phyloP scores from a whole-genome alignment of 352 stramenopile genomes.

The Phytopythium kandeliae region DNA sequence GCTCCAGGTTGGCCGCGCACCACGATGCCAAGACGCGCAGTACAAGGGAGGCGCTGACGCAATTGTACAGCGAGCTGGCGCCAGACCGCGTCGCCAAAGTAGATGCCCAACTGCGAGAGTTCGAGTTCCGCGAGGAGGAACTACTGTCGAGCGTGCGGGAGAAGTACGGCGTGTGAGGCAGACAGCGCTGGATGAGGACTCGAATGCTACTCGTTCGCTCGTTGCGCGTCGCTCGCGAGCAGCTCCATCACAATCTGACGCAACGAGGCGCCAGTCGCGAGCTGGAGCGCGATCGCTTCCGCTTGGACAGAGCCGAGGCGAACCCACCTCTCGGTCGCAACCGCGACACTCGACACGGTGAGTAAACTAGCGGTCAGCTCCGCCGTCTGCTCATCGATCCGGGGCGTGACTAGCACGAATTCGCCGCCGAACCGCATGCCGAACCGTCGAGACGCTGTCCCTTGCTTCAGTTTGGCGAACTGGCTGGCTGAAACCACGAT shows the following conservation, averaged over 20 bases:
- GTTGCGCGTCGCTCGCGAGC: not conserved
- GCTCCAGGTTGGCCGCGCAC: conserved; percentile 20
- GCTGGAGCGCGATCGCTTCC: not conserved
- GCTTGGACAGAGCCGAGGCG: not conserved
- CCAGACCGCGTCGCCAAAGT: conserved; percentile 55
- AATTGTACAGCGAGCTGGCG: conserved; percentile 37
- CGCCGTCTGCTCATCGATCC: not conserved
- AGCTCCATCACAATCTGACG: not conserved
- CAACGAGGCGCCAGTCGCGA: not conserved
- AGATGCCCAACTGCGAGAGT: conserved; percentile 35
- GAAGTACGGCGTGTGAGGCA: conserved; percentile 40
- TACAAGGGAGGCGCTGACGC: conserved; percentile 20
- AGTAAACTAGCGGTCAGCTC: not conserved
- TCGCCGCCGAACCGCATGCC: not conserved
- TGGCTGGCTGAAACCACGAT: too few species aligned
- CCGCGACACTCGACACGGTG: not conserved
- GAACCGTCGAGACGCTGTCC: not conserved
- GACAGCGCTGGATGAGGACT: not conserved
- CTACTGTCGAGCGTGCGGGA: conserved; percentile 29
- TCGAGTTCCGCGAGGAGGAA: conserved; percentile 36
- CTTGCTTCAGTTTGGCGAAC: not conserved
- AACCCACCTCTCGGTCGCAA: not conserved
- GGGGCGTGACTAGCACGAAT: not conserved
- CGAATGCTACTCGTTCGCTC: not conserved
- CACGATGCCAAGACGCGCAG: conserved; percentile 16